Evolutionary conservation across 2,329 filamentous ascomycete genomes (phyloP).

Genomic region (Talaromyces sp.): DNA sequence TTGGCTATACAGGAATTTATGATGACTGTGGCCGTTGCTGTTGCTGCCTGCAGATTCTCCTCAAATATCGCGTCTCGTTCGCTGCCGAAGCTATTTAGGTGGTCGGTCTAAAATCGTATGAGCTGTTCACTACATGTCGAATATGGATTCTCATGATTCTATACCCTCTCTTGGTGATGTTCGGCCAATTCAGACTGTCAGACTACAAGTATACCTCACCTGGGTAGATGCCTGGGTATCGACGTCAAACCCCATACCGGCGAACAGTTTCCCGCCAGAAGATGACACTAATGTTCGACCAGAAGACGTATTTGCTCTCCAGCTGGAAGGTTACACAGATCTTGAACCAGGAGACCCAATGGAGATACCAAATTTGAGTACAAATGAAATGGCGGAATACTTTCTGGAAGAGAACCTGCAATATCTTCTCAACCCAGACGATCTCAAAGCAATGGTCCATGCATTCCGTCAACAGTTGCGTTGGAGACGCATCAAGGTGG

Average conservation of each 20-base stretch:
- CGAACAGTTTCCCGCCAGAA: not conserved
- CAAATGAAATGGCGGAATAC: conserved; percentile 1
- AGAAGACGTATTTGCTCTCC: not conserved
- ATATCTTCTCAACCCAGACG: not conserved
- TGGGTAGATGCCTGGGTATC: not conserved
- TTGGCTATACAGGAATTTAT: not conserved
- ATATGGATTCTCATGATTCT: not conserved
- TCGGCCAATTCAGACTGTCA: not conserved
- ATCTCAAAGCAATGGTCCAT: not conserved
- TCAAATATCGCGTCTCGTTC: not conserved
- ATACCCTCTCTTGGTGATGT: not conserved
- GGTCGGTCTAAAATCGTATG: not conserved
- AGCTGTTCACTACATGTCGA: not conserved
- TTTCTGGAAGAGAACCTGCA: not conserved
- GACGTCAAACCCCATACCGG: not conserved
- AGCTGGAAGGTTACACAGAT: not conserved
- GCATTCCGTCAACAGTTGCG: not conserved
- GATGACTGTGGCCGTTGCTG: not conserved
- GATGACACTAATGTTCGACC: not conserved
- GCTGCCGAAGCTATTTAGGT: not conserved
- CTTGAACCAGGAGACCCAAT: not conserved
- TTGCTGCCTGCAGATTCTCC: too few relatives aligned
- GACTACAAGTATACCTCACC: not conserved
- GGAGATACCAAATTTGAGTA: conserved; percentile 1
- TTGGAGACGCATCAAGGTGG: not conserved